Percentiles rank a stretch among this genome's conserved stretches.
Evolutionary conservation across 2,329 filamentous ascomycete genomes (phyloP).

Genomic region (Neopestalotiopsis sp.): DNA sequence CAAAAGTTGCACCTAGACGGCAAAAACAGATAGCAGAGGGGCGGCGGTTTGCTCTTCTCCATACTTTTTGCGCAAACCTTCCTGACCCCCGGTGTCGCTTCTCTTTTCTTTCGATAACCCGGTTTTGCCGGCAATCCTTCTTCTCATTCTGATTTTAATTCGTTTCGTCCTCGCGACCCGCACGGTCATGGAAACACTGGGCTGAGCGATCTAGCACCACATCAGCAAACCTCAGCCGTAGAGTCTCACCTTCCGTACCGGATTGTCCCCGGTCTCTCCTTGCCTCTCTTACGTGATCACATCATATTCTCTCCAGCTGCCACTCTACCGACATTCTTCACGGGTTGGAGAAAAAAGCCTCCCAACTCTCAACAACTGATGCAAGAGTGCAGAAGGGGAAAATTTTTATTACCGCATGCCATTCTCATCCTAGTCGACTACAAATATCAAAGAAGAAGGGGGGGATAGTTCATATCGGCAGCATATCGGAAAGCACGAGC

Average conservation of each 20-base stretch:
- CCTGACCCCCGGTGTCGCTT: background rate
- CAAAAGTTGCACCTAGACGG: background rate
- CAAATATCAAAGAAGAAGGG: background rate
- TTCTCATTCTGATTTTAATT: background rate
- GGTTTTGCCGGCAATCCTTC: background rate
- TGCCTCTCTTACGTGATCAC: background rate
- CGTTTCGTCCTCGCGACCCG: too few species aligned
- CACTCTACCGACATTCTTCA: background rate
- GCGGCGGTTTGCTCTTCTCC: background rate
- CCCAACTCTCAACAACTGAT: background rate
- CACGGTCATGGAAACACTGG: background rate
- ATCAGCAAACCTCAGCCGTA: background rate
- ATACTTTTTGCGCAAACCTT: conserved; percentile 4
- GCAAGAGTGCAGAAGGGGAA: background rate
- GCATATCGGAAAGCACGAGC: background rate
- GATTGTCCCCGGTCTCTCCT: background rate
- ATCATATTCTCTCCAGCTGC: background rate
- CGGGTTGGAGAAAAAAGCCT: background rate
- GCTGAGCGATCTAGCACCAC: background rate
- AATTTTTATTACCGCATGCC: background rate
- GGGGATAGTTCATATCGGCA: background rate
- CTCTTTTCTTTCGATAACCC: background rate
- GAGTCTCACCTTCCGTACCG: background rate
- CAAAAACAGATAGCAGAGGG: background rate
- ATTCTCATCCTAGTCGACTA: background rate